Conservation (phyloP, 176 grass and related monocot genomes). For the Cenchrus americanus region DNA sequence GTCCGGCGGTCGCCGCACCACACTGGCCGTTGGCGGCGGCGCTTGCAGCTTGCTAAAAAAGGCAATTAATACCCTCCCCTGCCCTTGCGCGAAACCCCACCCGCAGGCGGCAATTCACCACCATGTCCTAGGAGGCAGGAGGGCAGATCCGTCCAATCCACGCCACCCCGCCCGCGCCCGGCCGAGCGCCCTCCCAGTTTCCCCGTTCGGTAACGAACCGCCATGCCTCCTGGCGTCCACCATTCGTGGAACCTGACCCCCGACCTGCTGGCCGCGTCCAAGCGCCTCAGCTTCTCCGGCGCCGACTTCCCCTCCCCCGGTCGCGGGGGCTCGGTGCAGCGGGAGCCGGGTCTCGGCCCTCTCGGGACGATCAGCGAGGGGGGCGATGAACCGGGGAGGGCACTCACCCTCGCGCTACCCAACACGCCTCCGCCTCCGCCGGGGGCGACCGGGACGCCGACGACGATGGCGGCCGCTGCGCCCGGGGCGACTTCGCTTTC, state of each 20-base stretch:
- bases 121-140: background rate
- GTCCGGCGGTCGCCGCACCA: too few species aligned
- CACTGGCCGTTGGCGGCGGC: too few species aligned
- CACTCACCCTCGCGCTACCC: background rate
- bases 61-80: constrained; percentile 15
- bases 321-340: background rate
- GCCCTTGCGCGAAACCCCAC: background rate
- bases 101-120: too few species aligned
- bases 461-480: background rate
- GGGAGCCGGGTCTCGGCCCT: background rate
- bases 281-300: constrained; percentile 47
- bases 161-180: background rate
- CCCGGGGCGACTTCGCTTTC: background rate
- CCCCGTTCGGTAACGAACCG: background rate
- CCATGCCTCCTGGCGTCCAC: constrained; percentile 11
- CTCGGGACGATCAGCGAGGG: constrained; percentile 31
- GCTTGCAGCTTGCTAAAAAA: too few species aligned
- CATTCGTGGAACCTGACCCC: background rate
- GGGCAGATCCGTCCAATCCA: constrained; percentile 19
- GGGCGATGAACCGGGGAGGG: background rate
- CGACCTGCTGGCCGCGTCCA: constrained; percentile 19
- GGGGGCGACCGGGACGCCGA: background rate
- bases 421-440: background rate
- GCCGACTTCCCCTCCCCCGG: background rate
- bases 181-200: background rate